Evolutionary conservation across 2,329 filamentous ascomycete species (phyloP).

Genomic region (Colletotrichum trifolii): DNA sequence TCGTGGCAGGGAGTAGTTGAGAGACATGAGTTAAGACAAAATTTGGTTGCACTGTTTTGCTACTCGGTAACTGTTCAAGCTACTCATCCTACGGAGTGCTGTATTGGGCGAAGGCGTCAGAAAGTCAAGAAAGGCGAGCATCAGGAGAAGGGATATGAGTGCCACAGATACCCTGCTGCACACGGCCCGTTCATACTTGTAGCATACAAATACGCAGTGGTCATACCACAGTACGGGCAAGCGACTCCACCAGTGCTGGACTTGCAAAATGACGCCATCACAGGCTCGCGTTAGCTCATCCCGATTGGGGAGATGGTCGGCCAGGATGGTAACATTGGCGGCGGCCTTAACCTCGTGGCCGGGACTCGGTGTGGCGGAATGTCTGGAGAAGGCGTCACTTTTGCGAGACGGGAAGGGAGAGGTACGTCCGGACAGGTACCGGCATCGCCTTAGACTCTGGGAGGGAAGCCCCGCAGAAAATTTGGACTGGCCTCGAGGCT

Average conservation of each 20-base stretch:
- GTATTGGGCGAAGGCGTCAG: background rate
- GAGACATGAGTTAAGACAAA: too few species aligned
- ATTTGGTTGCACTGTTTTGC: too few species aligned
- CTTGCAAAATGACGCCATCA: slow-evolving; percentile 31
- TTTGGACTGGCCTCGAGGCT: background rate
- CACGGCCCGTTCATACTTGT: too few species aligned
- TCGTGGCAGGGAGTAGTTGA: too few species aligned
- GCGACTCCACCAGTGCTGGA: background rate
- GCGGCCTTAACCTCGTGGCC: slow-evolving; percentile 33
- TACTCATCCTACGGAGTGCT: too few species aligned
- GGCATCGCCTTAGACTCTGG: background rate
- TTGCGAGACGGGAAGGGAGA: slow-evolving; percentile 3
- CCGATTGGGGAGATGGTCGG: slow-evolving; percentile 34
- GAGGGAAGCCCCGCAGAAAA: background rate
- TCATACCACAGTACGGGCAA: too few species aligned
- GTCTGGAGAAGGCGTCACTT: slow-evolving; percentile 11
- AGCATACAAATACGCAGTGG: too few species aligned
- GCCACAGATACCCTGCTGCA: too few species aligned
- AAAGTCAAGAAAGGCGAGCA: background rate
- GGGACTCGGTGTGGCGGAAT: slow-evolving; percentile 23
- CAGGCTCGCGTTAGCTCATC: slow-evolving; percentile 36
- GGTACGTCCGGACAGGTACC: slow-evolving; percentile 22
- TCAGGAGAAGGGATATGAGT: background rate
- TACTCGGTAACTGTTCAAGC: too few species aligned
- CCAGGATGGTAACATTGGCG: slow-evolving; percentile 34